Conservation (phyloP, 352 stramenopile species). For the Phytophthora lateralis region DNA sequence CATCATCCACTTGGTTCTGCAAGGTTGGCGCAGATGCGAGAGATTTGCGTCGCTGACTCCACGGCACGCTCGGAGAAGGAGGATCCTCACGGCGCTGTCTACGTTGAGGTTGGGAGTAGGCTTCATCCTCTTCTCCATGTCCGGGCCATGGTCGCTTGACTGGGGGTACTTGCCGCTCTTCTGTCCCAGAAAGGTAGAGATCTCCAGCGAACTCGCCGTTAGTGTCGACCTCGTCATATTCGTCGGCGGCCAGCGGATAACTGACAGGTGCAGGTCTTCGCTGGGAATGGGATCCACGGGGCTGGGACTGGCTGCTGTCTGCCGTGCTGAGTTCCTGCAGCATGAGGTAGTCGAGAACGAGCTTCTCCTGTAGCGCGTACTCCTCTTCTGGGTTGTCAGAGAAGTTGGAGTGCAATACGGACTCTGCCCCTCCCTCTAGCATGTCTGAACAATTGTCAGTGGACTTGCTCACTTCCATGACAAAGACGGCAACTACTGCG, state of each 20-base stretch:
- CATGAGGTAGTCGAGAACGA: conserved; percentile 73
- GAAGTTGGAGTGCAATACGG: conserved; percentile 75
- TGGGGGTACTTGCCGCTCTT: conserved; percentile 5
- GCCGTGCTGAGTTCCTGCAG: conserved; percentile 59
- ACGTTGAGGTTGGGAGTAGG: conserved; percentile 3
- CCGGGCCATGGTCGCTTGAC: conserved; percentile 16
- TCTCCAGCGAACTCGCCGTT: conserved; percentile 25
- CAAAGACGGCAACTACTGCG: conserved; percentile 76
- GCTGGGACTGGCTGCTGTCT: conserved; percentile 14
- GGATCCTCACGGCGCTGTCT: conserved; percentile 19
- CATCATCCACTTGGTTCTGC: conserved; percentile 18
- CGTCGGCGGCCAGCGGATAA: conserved; percentile 10
- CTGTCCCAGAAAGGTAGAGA: conserved; percentile 10
- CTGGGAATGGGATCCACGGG: conserved; percentile 4
- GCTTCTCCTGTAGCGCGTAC: conserved; percentile 72
- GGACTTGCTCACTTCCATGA: conserved; percentile 81
- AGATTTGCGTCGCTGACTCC: conserved; percentile 13
- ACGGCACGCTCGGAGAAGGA: conserved; percentile 12
- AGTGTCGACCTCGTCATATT: conserved; percentile 23
- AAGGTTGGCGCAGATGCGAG: conserved; percentile 6
- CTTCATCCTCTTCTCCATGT: neutral
- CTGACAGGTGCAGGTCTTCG: conserved; percentile 13
- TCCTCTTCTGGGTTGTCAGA: conserved; percentile 58
- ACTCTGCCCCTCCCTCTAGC: conserved; percentile 59
- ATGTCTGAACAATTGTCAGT: conserved; percentile 64